Conservation (phyloP, 345 rosid genomes). For the Heritiera fomes region DNA sequence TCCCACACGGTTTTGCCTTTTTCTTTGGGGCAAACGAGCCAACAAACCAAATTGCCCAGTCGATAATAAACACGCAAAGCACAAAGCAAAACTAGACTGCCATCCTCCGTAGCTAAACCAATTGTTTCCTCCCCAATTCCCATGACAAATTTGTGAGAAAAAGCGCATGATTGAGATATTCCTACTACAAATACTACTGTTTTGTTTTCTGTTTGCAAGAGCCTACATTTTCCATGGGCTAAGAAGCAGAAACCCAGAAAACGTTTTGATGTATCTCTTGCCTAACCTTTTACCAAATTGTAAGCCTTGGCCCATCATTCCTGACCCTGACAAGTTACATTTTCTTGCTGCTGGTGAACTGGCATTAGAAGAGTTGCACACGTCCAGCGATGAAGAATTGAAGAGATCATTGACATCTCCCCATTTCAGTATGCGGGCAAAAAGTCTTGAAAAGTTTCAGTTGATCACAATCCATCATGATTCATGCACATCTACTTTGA, state of each 20-base stretch:
- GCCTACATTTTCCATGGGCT: not conserved
- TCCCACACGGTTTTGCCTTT: not conserved
- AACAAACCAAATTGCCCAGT: not conserved
- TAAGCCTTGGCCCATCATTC: not conserved
- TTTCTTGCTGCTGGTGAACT: not conserved
- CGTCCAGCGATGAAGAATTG: not conserved
- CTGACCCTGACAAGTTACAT: not conserved
- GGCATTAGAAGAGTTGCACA: not conserved
- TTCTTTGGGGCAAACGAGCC: not conserved
- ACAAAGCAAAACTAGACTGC: not conserved
- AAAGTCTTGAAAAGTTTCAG: not conserved
- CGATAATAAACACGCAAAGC: not conserved
- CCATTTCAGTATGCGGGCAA: not conserved
- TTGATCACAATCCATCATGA: not conserved
- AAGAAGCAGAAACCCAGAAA: not conserved
- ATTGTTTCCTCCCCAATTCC: not conserved
- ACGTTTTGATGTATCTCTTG: not conserved
- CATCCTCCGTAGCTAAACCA: not conserved
- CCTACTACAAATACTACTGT: not conserved
- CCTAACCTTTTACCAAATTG: not conserved
- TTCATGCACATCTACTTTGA: not conserved
- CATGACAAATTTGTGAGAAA: not conserved
- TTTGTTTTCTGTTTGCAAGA: not conserved
- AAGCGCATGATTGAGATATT: not conserved
- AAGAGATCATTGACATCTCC: not conserved